phyloP scores from a whole-genome alignment of 441 rosid species.

The Sinapis alba region DNA sequence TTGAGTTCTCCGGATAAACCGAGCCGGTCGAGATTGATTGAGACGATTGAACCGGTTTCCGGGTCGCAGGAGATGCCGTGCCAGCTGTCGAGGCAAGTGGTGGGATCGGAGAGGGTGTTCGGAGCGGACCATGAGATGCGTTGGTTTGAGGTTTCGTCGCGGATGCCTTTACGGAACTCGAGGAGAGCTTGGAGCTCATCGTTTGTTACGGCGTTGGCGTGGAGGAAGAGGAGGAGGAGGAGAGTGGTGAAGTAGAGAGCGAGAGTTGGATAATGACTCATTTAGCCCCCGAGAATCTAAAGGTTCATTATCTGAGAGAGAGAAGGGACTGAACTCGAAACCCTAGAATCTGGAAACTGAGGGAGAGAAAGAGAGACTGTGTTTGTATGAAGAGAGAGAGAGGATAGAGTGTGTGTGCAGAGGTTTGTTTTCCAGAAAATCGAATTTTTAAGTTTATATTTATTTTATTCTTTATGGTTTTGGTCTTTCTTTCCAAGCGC shows the following conservation, averaged over 20 bases:
- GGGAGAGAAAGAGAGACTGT: not conserved
- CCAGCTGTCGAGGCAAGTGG: constrained; percentile 61
- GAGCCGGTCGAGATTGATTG: constrained; percentile 59
- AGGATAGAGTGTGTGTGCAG: constrained; percentile 18
- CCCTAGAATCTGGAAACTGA: not conserved
- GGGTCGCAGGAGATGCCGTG: constrained; percentile 70
- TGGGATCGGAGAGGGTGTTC: constrained; percentile 39
- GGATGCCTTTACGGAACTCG: constrained; percentile 89
- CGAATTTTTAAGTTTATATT: not conserved
- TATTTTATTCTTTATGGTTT: not conserved
- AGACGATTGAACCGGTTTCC: constrained; percentile 47
- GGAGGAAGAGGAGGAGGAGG: constrained; percentile 14
- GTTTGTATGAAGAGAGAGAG: not conserved
- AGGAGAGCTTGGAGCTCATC: constrained; percentile 66
- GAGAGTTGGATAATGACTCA: constrained; percentile 12
- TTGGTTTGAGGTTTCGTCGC: constrained; percentile 46
- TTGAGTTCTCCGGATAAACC: constrained; percentile 78
- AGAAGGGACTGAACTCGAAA: not conserved
- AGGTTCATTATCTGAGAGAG: constrained; percentile 23
- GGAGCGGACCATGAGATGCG: constrained; percentile 55
- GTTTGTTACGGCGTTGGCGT: constrained; percentile 39
- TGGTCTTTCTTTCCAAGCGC: constrained; percentile 3
- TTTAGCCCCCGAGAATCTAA: not conserved
- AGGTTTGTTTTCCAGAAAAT: constrained; percentile 30
- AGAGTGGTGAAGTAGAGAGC: constrained; percentile 24